Conservation (phyloP, 768 basidiomycete genomes). For the Tremella mesenterica region DNA sequence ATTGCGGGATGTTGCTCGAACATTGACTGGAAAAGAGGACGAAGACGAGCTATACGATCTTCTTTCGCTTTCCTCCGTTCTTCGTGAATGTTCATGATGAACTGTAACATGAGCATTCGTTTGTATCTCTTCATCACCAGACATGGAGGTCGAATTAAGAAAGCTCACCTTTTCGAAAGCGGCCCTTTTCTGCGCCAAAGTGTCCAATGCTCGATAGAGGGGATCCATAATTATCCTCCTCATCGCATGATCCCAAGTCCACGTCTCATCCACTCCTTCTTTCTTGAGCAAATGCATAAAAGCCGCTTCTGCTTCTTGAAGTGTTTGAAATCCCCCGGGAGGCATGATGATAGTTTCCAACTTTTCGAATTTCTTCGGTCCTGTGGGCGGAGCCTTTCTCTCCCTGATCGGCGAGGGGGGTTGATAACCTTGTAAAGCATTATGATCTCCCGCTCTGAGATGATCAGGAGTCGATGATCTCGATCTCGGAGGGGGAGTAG, state of each 20-base stretch:
- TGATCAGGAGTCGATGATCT: slow-evolving; percentile 18
- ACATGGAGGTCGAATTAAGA: no score
- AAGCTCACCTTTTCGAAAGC: slow-evolving; percentile 77
- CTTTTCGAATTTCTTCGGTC: slow-evolving; percentile 2
- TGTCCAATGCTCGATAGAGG: slow-evolving; percentile 85
- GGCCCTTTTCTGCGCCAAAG: slow-evolving; percentile 86
- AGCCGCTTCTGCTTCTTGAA: slow-evolving; percentile 87
- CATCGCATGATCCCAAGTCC: slow-evolving; percentile 99
- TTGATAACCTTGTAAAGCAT: slow-evolving; percentile 7
- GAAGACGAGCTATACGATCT: slow-evolving; percentile 68
- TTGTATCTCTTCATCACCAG: not conserved
- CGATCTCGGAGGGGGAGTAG: slow-evolving; percentile 13
- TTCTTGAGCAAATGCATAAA: slow-evolving; percentile 83
- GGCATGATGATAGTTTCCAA: slow-evolving; percentile 72
- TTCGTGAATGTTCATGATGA: slow-evolving; percentile 62
- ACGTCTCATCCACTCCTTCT: slow-evolving; percentile 79
- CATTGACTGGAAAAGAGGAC: slow-evolving; percentile 74
- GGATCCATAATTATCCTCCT: slow-evolving; percentile 97
- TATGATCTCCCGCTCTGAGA: slow-evolving; percentile 2
- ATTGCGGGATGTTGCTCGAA: slow-evolving; percentile 78
- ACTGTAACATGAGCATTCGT: slow-evolving; percentile 49
- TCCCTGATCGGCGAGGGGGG: not conserved
- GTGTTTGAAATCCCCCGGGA: slow-evolving; percentile 74
- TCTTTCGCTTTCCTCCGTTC: slow-evolving; percentile 83
- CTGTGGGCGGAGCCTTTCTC: slow-evolving; percentile 6